A percentile compares a stretch with the other conserved stretches of the same genome.
Conservation (phyloP, 2,329 filamentous ascomycete genomes). For the Beauveria caledonica region DNA sequence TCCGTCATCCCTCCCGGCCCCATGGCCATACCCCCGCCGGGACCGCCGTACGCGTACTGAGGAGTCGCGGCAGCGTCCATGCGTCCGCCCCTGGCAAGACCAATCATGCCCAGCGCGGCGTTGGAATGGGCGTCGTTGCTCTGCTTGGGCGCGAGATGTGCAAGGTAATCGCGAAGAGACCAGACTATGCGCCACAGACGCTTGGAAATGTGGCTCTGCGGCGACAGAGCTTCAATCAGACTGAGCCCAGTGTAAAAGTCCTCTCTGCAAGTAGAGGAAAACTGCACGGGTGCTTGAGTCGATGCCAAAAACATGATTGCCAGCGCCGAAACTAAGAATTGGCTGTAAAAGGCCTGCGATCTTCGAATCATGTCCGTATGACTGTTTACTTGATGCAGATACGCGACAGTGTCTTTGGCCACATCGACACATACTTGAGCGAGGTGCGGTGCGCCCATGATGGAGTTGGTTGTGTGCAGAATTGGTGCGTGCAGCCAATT, state of each 20-base stretch:
- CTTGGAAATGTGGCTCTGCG: slow-evolving; percentile 63
- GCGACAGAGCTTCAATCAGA: slow-evolving; percentile 63
- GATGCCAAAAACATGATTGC: slow-evolving; percentile 70
- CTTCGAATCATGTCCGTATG: slow-evolving; percentile 63
- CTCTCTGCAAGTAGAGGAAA: slow-evolving; percentile 58
- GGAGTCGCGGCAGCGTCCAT: neutral
- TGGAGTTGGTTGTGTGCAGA: slow-evolving; percentile 74
- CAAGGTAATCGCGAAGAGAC: slow-evolving; percentile 63
- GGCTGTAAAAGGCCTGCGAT: slow-evolving; percentile 71
- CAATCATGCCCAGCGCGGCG: slow-evolving; percentile 48
- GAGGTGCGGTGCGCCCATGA: slow-evolving; percentile 64
- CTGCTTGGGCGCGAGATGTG: slow-evolving; percentile 52
- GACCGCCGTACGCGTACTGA: neutral
- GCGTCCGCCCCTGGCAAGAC: slow-evolving; percentile 33
- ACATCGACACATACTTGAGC: slow-evolving; percentile 68
- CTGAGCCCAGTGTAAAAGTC: slow-evolving; percentile 76
- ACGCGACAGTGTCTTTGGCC: slow-evolving; percentile 68
- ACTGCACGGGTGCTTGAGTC: slow-evolving; percentile 64
- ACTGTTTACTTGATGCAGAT: slow-evolving; percentile 62
- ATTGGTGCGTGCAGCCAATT: slow-evolving; percentile 84
- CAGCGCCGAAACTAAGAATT: slow-evolving; percentile 67
- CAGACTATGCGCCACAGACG: slow-evolving; percentile 66
- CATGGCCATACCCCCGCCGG: neutral
- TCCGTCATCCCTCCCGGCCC: neutral
- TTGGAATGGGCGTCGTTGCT: slow-evolving; percentile 42